Base-by-base conservation (phyloP, 441 rosid genomes). In the Populus hybrid region DNA sequence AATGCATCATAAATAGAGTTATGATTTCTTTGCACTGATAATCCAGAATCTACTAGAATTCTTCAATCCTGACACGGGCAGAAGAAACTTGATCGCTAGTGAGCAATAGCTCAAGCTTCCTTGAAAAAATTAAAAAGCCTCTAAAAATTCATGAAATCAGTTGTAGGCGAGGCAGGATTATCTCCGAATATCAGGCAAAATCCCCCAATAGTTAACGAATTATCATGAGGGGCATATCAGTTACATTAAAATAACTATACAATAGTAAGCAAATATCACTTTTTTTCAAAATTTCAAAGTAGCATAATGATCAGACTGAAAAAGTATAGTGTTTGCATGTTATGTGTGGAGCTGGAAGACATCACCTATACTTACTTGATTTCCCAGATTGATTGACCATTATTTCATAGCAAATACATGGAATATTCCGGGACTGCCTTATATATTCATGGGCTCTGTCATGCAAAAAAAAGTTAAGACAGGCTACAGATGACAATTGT, bases 371-470 rank as follows among this genome's bases (percentile, higher is more conserved):
- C 98, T 85, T 87, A 94, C 99, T 83, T 76, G 97, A 73, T 82
- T 88, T 93, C 73, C 99, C 99, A 72, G 90, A 91, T 79, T 80
- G 97, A 82, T 79, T 92, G 82, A 94, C 83, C 87, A 86, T 91
- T 81, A 91, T 85, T 85, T 87, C 90, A 88, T 97, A 93, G 75
- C 83, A 84, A 82, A 93, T 92, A 82, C 82, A 79, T 32, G 98
- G 94, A 83, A 75, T 78, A 78, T 86, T 84, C 79, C 81, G 82
- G 69, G 86, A 88, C 80, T 89, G 82, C 82, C 84, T 84, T 71
- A 92, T 81, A 85, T 93, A 93, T 76, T 94, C 95, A 84, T 81
- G 82, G 64, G 99, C 99, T 89, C 98, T 94, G 91, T 70, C 71
- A 85, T 21, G 69, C 69, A 78, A 80, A 67, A 80, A 79, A 57